Conservation (phyloP, 2,329 filamentous ascomycete genomes). For the Sordariomycetes sp. region DNA sequence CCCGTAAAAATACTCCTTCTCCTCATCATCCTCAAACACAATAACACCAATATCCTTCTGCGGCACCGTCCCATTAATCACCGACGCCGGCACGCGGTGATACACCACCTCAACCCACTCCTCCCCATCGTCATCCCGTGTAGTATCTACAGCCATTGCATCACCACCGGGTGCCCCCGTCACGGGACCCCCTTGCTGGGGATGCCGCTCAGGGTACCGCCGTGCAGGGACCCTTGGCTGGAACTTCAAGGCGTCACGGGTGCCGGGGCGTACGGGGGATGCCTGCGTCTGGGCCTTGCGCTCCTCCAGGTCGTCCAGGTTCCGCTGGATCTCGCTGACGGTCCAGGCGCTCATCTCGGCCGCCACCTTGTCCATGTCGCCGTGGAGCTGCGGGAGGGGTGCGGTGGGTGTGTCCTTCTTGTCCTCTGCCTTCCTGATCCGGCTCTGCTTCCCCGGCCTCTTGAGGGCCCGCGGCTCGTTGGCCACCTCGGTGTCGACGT, state of each 20-base stretch:
- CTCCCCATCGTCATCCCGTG: constrained; percentile 27
- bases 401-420: not conserved
- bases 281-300: constrained; percentile 14
- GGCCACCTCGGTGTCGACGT: not conserved
- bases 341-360: constrained; percentile 46
- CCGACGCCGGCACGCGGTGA: constrained; percentile 42
- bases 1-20: constrained; percentile 46
- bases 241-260: constrained; percentile 23
- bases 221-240: constrained; percentile 41
- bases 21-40: constrained; percentile 43
- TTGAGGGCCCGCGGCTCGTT: not conserved
- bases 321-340: constrained; percentile 41
- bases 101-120: constrained; percentile 55
- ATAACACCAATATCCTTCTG: constrained; percentile 40
- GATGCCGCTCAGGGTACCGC: constrained; percentile 42
- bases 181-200: constrained; percentile 11
- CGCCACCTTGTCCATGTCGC: constrained; percentile 33
- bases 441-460: not conserved
- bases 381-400: constrained; percentile 17
- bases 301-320: constrained; percentile 31
- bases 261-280: constrained; percentile 8
- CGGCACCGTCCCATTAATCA: constrained; percentile 29
- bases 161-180: constrained; percentile 21
- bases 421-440: not conserved
- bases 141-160: constrained; percentile 26